Evolutionary conservation across 2,329 filamentous ascomycete species (phyloP), one percentile per base, ranked within the genome.

Genomic region (Monosporascus cannonballus): DNA sequence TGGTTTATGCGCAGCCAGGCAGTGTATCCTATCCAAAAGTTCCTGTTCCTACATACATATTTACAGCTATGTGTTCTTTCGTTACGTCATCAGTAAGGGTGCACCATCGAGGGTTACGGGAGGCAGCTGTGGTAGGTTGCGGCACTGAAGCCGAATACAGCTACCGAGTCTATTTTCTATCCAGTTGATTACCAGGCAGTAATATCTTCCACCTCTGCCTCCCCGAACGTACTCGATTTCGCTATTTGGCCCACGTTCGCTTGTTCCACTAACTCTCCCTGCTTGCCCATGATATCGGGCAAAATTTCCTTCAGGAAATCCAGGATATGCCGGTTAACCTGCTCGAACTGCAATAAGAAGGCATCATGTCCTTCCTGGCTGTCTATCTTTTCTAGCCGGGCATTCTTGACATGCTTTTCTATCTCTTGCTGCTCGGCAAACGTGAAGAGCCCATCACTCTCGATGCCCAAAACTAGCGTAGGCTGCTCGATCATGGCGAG

Each of bases 361-460:
- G 94, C 94, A 70, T 99, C 94, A 64, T 99, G 94, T 1, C 94
- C 94, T 67, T 99, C 94, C 0, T 90, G 88, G 55, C 89, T 95
- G 64, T 97, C 90, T 54, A 99, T 99, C 47, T 85, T 90, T 70
- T 90, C 85, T 25, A 99, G 74, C 11, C 83, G 81, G 1, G 89
- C 85, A 61, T 93, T 77, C 3, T 86, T 86, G 56, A 97, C 90
- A 54, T 87, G 83, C 37, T 85, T 81, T 0, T 93, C 94, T 50
- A 99, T 76, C 72, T 97, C 91, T 69, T 96, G 79, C 73, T 99
- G 94, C 73, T 99, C 94, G 6, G 91, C 91, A 69, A 96, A 97
- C 0, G 93, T 97, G 70, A 99, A 99, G 1, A 99, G 81, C 0
- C 94, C 94, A 63, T 99, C 94, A 50, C 87, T 93, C 71, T 97